Percentiles rank a stretch among this genome's conserved stretches.
Evolutionary conservation across 345 rosid species (phyloP).

Genomic region (Noccaea bulbosa): DNA sequence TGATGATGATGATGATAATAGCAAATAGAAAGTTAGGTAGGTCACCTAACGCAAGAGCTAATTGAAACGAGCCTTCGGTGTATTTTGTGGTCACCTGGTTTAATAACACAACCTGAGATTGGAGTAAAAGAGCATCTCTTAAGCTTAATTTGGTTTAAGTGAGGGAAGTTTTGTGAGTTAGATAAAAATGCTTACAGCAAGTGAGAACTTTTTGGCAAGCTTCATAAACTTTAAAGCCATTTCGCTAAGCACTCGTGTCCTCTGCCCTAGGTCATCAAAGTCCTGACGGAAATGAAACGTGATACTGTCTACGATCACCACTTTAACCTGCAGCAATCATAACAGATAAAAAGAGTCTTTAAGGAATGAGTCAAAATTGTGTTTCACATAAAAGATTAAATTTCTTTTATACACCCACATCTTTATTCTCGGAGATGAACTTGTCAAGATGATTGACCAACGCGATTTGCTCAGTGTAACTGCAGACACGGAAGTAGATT

Average conservation of each 20-base stretch:
- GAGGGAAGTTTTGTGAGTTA: background rate
- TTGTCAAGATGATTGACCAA: constrained; percentile 74
- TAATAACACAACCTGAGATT: constrained; percentile 76
- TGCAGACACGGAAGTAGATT: constrained; percentile 83
- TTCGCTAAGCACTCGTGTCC: constrained; percentile 79
- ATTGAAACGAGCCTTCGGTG: constrained; percentile 76
- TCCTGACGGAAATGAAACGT: constrained; percentile 98
- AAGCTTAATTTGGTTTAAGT: background rate
- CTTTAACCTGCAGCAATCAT: constrained; percentile 63
- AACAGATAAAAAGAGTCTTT: background rate
- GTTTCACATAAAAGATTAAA: background rate
- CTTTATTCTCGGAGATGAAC: constrained; percentile 76
- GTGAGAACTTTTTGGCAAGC: constrained; percentile 74
- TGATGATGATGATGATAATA: no score
- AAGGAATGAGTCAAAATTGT: background rate
- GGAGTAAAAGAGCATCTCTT: background rate
- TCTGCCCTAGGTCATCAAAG: constrained; percentile 80
- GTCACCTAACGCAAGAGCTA: constrained; percentile 92
- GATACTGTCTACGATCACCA: constrained; percentile 79
- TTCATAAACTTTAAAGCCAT: constrained; percentile 90
- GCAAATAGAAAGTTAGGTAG: no score
- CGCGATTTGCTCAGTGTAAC: constrained; percentile 85
- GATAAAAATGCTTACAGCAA: constrained; percentile 65
- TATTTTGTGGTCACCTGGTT: constrained; percentile 89
- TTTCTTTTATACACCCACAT: constrained; percentile 50